Evolutionary conservation across 768 basidiomycete species (phyloP), one percentile per base, ranked within the genome.

Genomic region (Exidia glandulosa): DNA sequence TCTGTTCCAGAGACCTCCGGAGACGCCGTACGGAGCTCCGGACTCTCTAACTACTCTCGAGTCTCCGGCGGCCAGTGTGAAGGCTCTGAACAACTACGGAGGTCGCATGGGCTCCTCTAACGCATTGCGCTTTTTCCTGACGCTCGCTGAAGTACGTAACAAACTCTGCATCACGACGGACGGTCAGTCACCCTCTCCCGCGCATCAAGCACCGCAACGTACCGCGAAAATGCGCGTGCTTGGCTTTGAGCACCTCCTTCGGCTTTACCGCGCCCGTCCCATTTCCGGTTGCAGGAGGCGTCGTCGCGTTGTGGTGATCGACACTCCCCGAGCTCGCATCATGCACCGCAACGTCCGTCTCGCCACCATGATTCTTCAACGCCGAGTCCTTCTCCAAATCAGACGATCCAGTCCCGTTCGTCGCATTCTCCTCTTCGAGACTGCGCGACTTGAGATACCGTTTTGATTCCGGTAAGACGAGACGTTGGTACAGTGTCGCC

Each of bases 401-500:
- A n/a, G 54, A 58, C 58, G 37, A 50, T 33, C 32, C 56, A 47
- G 33, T 60, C 57, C 5, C 23, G 27, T 10, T 33, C 57, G 48
- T 48, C 48, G 60, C n/a, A n/a, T 57, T 34, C 36, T 77, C 75
- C 62, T 76, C n/a, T n/a, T n/a, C n/a, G n/a, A n/a, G n/a, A n/a
- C n/a, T n/a, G n/a, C n/a, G 73, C 5, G 82, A 68, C 14, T 75
- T 75, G 34, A 75, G 67, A 64, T 68, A 87, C 10, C 84, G 81
- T 31, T 75, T 80, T 5, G 86, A 81, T 66, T 90, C 87, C 12
- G 84, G 82, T 12, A 90, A 79, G 0, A 84, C 87, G 47, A 91
- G 74, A 2, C 88, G 84, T 66, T 86, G 84, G 68, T 89, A 89
- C 19, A 90, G 77, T 3, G 87, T 88, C 19, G 69, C 85, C 57